Conservation (phyloP, 805 yeast species). For the Teunomyces gatunensis region DNA sequence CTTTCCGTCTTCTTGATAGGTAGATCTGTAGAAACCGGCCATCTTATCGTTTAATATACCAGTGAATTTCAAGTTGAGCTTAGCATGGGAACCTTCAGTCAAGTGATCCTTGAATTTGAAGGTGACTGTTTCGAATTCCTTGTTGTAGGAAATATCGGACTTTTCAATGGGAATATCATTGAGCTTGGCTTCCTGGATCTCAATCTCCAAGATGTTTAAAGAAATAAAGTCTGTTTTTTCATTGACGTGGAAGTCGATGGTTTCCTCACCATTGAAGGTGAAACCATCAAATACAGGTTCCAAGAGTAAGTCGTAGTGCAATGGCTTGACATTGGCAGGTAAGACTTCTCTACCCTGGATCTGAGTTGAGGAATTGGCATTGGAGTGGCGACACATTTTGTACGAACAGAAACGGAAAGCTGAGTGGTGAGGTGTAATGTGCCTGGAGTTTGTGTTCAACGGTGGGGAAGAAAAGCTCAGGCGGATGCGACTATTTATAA, state of each 20-base stretch:
- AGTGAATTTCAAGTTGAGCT: slow-evolving; percentile 50
- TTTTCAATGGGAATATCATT: slow-evolving; percentile 20
- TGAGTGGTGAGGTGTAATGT: not conserved
- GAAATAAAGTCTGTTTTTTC: slow-evolving; percentile 46
- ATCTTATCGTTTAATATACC: slow-evolving; percentile 72
- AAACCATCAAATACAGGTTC: slow-evolving; percentile 51
- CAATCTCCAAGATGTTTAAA: slow-evolving; percentile 66
- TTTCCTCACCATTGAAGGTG: slow-evolving; percentile 55
- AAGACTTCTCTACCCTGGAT: slow-evolving; percentile 35
- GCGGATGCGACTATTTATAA: slow-evolving; percentile 1
- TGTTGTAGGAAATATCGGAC: slow-evolving; percentile 24
- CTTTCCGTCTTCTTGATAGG: slow-evolving; percentile 59
- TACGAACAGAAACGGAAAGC: slow-evolving; percentile 2
- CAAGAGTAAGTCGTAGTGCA: slow-evolving; percentile 38
- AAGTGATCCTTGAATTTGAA: slow-evolving; percentile 37
- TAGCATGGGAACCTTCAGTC: slow-evolving; percentile 37
- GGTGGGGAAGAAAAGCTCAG: not conserved
- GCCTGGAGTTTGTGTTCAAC: not conserved
- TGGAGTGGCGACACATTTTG: slow-evolving; percentile 5
- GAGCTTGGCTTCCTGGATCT: slow-evolving; percentile 48
- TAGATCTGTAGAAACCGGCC: slow-evolving; percentile 80
- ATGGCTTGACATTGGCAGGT: slow-evolving; percentile 42
- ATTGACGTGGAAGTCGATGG: slow-evolving; percentile 53
- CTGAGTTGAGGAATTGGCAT: slow-evolving; percentile 1
- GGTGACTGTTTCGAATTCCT: slow-evolving; percentile 40